These are phyloP conservation scores for Cryomyces antarcticus DNA, from an alignment of 495 filamentous ascomycete species.

Conservation along the genomic window DNA sequence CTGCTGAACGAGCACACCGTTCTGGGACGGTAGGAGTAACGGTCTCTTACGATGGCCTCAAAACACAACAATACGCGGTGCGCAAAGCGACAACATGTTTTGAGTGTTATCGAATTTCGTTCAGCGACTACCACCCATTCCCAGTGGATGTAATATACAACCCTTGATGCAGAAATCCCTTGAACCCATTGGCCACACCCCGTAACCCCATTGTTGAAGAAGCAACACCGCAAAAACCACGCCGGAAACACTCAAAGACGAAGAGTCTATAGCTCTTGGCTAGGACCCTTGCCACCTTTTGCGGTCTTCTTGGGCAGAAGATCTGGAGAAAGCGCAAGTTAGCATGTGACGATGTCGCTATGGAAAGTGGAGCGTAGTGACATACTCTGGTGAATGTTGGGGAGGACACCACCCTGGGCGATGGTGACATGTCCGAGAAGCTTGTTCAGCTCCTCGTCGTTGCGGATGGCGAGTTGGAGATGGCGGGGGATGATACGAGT, in stretches of 20 bases:
- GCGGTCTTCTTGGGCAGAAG: slow-evolving; percentile 95
- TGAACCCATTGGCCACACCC: slow-evolving; percentile 41
- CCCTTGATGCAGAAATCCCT: slow-evolving; percentile 37
- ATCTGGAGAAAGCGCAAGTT: slow-evolving; percentile 30
- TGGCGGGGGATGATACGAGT: slow-evolving; percentile 99
- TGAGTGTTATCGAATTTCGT: slow-evolving; percentile 17
- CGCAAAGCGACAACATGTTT: slow-evolving; percentile 4
- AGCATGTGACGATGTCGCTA: slow-evolving; percentile 19
- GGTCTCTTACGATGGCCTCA: background rate
- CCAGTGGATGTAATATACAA: slow-evolving; percentile 36
- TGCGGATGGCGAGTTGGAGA: slow-evolving; percentile 96
- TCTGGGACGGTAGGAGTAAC: too few species aligned
- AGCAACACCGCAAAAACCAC: slow-evolving; percentile 17
- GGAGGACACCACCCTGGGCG: slow-evolving; percentile 96
- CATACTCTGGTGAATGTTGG: slow-evolving; percentile 96
- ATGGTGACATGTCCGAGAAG: slow-evolving; percentile 97
- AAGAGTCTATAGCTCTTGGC: slow-evolving; percentile 69
- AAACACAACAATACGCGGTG: background rate
- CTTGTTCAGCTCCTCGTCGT: slow-evolving; percentile 99
- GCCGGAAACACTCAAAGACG: slow-evolving; percentile 18
- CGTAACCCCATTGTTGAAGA: slow-evolving; percentile 66
- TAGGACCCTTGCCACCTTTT: slow-evolving; percentile 74
- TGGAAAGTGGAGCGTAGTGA: slow-evolving; percentile 8
- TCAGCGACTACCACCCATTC: slow-evolving; percentile 28
- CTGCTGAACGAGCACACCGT: too few species aligned